Percentiles rank a stretch among this genome's conserved stretches.
These are phyloP conservation scores for Clitocybe nebularis DNA, from an alignment of 1,284 basidiomycete species.

Conservation along the genomic window DNA sequence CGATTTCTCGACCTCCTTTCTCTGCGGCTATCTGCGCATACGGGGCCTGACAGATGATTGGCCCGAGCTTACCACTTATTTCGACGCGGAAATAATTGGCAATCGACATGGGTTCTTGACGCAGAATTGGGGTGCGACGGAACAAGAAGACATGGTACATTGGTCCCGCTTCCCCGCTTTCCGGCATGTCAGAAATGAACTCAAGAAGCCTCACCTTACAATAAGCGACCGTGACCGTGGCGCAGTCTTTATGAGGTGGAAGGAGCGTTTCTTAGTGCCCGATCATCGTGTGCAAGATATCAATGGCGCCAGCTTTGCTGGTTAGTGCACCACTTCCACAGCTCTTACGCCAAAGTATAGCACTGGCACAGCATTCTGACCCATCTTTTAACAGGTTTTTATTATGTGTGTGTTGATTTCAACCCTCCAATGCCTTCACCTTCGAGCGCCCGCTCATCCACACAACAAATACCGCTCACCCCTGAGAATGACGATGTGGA, in stretches of 20 bases:
- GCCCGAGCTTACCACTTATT: slow-evolving; percentile 89
- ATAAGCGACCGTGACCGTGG: slow-evolving; percentile 72
- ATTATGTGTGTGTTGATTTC: slow-evolving; percentile 83
- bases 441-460: slow-evolving; percentile 21
- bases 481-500: slow-evolving; percentile 26
- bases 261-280: slow-evolving; percentile 93
- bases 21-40: slow-evolving; percentile 88
- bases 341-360: slow-evolving; percentile 7
- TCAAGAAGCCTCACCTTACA: slow-evolving; percentile 71
- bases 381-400: slow-evolving; percentile 58
- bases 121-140: slow-evolving; percentile 80
- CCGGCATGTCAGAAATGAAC: slow-evolving; percentile 68
- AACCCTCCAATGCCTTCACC: slow-evolving; percentile 48
- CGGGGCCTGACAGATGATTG: slow-evolving; percentile 87
- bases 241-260: slow-evolving; percentile 93
- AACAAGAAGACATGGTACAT: slow-evolving; percentile 86
- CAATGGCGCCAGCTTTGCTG: slow-evolving; percentile 92
- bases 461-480: slow-evolving; percentile 29
- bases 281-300: slow-evolving; percentile 93
- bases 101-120: slow-evolving; percentile 85
- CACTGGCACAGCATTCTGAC: slow-evolving; percentile 16
- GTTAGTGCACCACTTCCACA: slow-evolving; percentile 39
- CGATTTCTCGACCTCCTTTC: slow-evolving; percentile 72
- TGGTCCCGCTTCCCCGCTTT: slow-evolving; percentile 93
- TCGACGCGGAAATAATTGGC: slow-evolving; percentile 92